Base-by-base conservation (phyloP, 345 rosid genomes). In the Crucihimalaya himalaica region DNA sequence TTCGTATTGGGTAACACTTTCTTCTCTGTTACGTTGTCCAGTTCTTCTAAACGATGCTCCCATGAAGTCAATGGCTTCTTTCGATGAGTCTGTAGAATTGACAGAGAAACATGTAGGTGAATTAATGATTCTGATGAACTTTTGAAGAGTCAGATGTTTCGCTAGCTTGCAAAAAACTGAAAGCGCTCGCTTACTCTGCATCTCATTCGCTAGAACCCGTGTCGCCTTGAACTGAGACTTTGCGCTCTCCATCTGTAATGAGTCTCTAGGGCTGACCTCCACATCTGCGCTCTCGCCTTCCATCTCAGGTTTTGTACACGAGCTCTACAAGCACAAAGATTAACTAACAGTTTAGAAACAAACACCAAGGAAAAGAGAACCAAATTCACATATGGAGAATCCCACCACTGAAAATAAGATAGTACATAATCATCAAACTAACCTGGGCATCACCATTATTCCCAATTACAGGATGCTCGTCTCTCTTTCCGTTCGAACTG, bases 361-460 rank as follows among this genome's bases (percentile, higher is more conserved):
- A 40, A 73, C 47, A 63, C 56, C 1, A 43, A 56, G 6, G 16
- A 35, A 46, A 42, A 54, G 5, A 54, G 5, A 66, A n/a, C 9
- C 58, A n/a, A 56, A 25, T 48, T 19, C 70, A 64, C n/a, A 54
- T 23, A 29, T 28, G 32, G 1, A 71, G 59, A 34, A 71, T 23
- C 31, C 35, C 47, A 63, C 10, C n/a, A 43, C 6, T 40, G 34
- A 21, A 20, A 28, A 39, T 29, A 58, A 58, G 54, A 43, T 31
- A 46, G 56, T 72, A 51, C 42, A 52, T 2, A 63, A 45, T 18
- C 8, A 68, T 21, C 39, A 32, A 70, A 71, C 90, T 76, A 72
- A 94, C 98, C 93, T 89, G 93, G 3, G 83, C 82, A 76, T 91
- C 96, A 71, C 85, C 86, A 48, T 84, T 92, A 75, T 84, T 87